Evolutionary conservation across 1,284 basidiomycete genomes (phyloP), one percentile per base, ranked within the genome.

Genomic region (Somion occarium): DNA sequence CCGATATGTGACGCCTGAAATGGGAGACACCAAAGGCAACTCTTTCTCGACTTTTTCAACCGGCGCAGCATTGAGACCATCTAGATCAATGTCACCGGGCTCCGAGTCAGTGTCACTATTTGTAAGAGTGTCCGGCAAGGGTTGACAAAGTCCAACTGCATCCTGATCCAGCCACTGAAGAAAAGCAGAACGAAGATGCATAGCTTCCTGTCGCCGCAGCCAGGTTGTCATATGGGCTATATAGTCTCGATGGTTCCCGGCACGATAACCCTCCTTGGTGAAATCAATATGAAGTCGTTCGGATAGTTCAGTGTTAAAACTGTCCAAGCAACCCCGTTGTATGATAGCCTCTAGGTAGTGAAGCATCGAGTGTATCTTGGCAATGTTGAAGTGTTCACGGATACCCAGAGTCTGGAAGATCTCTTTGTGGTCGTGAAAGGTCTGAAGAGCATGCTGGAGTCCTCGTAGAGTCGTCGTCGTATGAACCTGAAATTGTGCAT

Each of bases 201-300:
- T 38, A 5, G 52, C 52, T 26, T 56, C 54, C 37, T 54, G 50
- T 2, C 59, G 44, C 9, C 15, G 26, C 3, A 69, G 48, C 65
- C 64, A 67, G 1, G 19, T 38, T 5, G 58, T 56, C 66, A 69
- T 68, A 18, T 66, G 60, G 0, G 45, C 43, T 3, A 56, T 46
- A 26, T 63, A 59, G 23, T 68, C 60, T 0, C 49, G 22, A 3
- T 54, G 50, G 50, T 66, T 67, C 11, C 51, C 57, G 0, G 62
- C 62, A 3, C 53, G 48, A 46, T 62, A 69, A 0, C 53, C 63
- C 1, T 59, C 47, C 49, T 69, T 69, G 1, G 62, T 58, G 44
- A 54, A 60, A 51, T 65, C 58, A 23, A 66, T 68, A 42, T 68
- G 65, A 1, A 68, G 57, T 0, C 59, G 57, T 50, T 69, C 65